These are phyloP conservation scores for Berkeleyomyces rouxiae DNA, from an alignment of 2,329 filamentous ascomycete genomes.

Conservation along the genomic window DNA sequence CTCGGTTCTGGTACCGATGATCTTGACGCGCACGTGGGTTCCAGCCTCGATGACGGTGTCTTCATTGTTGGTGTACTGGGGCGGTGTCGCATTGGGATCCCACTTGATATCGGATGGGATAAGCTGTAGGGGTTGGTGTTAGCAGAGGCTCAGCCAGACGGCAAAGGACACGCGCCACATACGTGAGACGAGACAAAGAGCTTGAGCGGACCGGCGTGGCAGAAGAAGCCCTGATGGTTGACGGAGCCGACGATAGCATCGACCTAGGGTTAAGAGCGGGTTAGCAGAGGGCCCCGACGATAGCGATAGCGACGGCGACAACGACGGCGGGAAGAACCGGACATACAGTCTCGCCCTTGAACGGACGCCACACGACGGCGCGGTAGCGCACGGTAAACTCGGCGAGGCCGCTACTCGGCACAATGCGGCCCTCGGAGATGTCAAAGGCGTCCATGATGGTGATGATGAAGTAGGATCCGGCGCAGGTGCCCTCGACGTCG, in stretches of 20 bases:
- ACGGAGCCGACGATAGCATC: constrained; percentile 88
- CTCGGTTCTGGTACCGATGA: constrained; percentile 85
- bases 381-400: constrained; percentile 92
- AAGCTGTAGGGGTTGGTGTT: constrained; percentile 37
- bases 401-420: constrained; percentile 79
- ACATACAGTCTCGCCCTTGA: constrained; percentile 90
- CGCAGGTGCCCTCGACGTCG: constrained; percentile 90
- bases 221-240: constrained; percentile 83
- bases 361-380: constrained; percentile 93
- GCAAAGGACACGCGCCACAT: constrained; percentile 23
- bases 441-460: constrained; percentile 95
- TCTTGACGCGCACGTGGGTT: constrained; percentile 82
- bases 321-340: not conserved
- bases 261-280: constrained; percentile 37
- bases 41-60: constrained; percentile 88
- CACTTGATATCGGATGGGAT: constrained; percentile 87
- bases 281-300: not conserved
- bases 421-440: constrained; percentile 80
- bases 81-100: constrained; percentile 90
- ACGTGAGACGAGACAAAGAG: constrained; percentile 74
- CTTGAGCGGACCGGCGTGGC: constrained; percentile 59
- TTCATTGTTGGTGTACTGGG: constrained; percentile 88
- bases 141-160: constrained; percentile 11
- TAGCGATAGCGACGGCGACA: not conserved
- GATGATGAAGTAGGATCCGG: constrained; percentile 92